Base-by-base conservation (phyloP, 176 grass and related monocot genomes). In the Thinopyrum elongatum region DNA sequence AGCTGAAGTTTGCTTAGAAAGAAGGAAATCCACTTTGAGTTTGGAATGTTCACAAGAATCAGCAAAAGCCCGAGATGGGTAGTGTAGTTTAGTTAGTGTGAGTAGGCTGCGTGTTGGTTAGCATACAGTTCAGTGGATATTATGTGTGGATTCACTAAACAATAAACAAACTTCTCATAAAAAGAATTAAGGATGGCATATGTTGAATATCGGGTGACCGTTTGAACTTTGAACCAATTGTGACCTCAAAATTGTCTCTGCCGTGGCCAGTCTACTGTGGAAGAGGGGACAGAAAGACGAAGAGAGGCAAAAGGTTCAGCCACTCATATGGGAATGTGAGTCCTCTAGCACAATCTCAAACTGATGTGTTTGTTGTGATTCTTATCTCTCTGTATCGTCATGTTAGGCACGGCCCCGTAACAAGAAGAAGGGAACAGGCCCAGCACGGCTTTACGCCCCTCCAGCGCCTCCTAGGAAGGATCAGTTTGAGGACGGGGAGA, bases 281-380 rank as follows among this genome's bases (percentile, higher is more conserved):
- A 58, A 91, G 93, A 89, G 93, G 93, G 4, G 93, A 95, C 65
- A 92, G 86, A 65, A 95, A 92, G 77, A 95, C 93, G 0, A 92
- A 80, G 19, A 90, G 87, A 35, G 93, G 93, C 14, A 95, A 92
- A 86, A 90, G 93, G 35, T 95, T 95, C 88, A 93, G 88, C 64
- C 93, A 95, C 71, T 95, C 90, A 19, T 95, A 85, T 60, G 93
- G 93, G 16, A 95, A 95, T 67, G 93, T 93, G 86, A 92, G 84
- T 63, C 13, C 23, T 81, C 22, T 35, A 67, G 34, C 46, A 60
- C 35, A 44, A 10, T 55, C 14, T 79, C 39, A n/a, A 21, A 7
- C 6, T 49, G n/a, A 67, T 66, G 34, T 11, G 22, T 64, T 25
- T 76, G 12, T 15, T 31, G 30, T 17, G 22, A 27, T 76, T 33